Base-by-base conservation (phyloP, 1,284 basidiomycete genomes). In the Calocybe gambosa region DNA sequence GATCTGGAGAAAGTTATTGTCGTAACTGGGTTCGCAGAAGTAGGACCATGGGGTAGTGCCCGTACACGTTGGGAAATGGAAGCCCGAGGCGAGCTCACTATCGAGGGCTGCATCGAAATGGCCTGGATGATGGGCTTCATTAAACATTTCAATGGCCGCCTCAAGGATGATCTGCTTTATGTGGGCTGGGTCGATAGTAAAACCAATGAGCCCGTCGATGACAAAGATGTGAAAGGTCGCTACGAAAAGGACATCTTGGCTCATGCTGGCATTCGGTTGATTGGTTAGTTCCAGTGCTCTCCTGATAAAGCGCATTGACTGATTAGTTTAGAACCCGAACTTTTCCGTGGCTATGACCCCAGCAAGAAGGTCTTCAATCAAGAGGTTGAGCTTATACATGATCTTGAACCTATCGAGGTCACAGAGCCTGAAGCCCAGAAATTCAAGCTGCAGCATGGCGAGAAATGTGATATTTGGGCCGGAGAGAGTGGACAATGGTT, bases 31-130 rank as follows among this genome's bases (percentile, higher is more conserved):
- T 98, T 93, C 65, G 95, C 88, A 37, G 96, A 99, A 68, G 90
- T 99, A 48, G 89, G 95, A n/a, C 96, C 95, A 5, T 99, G 93
- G 92, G 96, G 96, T 59, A 94, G 91, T 60, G 87, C 94, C 18
- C 85, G 96, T 56, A 99, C 95, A n/a, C 84, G 95, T 55, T 99
- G 95, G 95, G 94, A 99, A 73, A 96, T 97, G 92, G 94, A 97
- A 66, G 93, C 91, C 39, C 77, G 82, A 41, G 93, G 93, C 28
- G 83, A 93, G 62, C 88, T 96, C 68, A 93, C 93, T 5, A 95
- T 98, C 59, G 89, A 97, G 67, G 95, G 94, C 38, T 91, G 90
- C 62, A 96, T 99, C 59, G 95, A 99, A 74, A 94, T 99, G 87
- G 94, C 95, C 12, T 99, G 95, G 93, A 88, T 97, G 70, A 98